Conservation (phyloP, 768 basidiomycete genomes). For the Lactarius vividus region DNA sequence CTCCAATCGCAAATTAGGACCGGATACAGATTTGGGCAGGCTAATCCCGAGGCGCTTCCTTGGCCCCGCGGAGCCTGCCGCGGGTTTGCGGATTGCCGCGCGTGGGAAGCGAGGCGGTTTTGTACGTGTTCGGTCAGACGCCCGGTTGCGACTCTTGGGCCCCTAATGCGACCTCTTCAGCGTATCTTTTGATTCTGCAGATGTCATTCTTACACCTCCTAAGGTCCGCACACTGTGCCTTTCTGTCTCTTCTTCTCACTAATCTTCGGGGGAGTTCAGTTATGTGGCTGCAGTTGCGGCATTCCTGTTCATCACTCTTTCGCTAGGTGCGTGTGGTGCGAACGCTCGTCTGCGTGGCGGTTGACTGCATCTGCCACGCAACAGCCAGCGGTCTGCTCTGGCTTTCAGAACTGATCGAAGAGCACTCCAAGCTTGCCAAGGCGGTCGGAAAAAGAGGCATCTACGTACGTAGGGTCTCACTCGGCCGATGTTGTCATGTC, state of each 20-base stretch:
- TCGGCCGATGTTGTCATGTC: background rate
- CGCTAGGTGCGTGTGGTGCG: constrained; percentile 62
- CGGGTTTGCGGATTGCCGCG: background rate
- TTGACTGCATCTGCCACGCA: constrained; percentile 8
- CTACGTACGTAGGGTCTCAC: constrained; percentile 56
- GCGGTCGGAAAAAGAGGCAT: constrained; percentile 78
- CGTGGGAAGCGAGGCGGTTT: background rate
- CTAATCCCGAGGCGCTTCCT: background rate
- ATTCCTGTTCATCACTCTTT: constrained; percentile 88
- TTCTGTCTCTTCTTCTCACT: constrained; percentile 22
- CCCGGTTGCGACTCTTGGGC: background rate
- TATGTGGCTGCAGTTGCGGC: constrained; percentile 75
- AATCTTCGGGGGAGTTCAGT: constrained; percentile 36
- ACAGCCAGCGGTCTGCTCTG: constrained; percentile 91
- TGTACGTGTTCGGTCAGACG: background rate
- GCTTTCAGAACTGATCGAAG: constrained; percentile 93
- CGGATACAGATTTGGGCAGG: background rate
- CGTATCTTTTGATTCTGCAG: background rate
- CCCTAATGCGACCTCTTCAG: constrained; percentile 7
- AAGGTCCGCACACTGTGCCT: constrained; percentile 42
- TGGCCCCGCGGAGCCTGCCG: background rate
- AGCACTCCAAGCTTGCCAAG: constrained; percentile 84
- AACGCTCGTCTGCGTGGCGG: background rate
- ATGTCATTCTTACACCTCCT: constrained; percentile 62
- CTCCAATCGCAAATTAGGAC: background rate